Evolutionary conservation across 495 filamentous ascomycete genomes (phyloP), one percentile per base, ranked within the genome.

Genomic region (Penicillium bovifimosum): DNA sequence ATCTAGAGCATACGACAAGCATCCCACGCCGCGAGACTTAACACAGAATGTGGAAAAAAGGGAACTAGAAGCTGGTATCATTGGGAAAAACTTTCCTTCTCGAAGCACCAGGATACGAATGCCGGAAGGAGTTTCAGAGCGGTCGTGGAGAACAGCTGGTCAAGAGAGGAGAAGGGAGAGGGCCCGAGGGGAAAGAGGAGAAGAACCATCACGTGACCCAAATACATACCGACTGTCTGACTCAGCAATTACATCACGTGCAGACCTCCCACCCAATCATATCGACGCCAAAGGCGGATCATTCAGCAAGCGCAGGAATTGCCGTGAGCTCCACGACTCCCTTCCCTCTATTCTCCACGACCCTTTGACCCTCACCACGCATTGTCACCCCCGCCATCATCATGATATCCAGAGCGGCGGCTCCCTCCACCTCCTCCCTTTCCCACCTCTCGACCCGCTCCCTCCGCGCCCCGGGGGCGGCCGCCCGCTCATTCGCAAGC

Each of bases 401-500:
- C 61, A 77, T 77, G 74, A 74, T 77, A 69, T 72, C 73, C 65
- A 71, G 74, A 76, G 70, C 73, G 68, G 69, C 68, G 67, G 72
- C 73, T 72, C 74, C 71, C 58, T 66, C 72, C 54, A 59, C 72
- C 60, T 67, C 71, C 54, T 61, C 79, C 61, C 69, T 84, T 61
- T 72, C 76, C 59, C 55, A 72, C 53, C 67, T 82, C 62, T 76
- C 80, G 52, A 72, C 80, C 63, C 79, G 79, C 58, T 72, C 80
- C 56, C 74, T 82, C 48, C 77, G 82, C 43, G 67, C 69, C 52
- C 69, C 75, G 63, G 68, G 59, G 51, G 69, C 72, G 61, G 81
- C 84, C 67, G 70, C 63, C 63, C 80, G 85, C 66, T 77, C 76
- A 50, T 85, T 97, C 71, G 93, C 93, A 60, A 95, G 90, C 35